Percentiles rank a stretch among this genome's conserved stretches.
Conservation (phyloP, 2,329 filamentous ascomycete genomes). For the Trichophyton rubrum region DNA sequence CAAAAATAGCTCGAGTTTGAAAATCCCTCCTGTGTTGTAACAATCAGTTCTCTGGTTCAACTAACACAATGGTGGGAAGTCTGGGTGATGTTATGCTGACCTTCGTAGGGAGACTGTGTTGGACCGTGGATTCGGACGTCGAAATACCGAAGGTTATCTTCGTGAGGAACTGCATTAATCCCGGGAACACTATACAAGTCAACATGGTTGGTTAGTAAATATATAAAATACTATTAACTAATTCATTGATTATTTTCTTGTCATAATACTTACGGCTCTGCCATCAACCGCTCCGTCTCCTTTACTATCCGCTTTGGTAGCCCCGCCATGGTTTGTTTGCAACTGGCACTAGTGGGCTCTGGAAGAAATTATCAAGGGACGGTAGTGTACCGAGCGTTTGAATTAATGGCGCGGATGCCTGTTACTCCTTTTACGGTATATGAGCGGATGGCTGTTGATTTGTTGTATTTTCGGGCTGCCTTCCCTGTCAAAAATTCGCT, state of each 20-base stretch:
- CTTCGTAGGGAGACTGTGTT: conserved; percentile 85
- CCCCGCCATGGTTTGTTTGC: conserved; percentile 39
- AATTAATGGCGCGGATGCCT: neutral
- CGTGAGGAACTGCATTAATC: conserved; percentile 89
- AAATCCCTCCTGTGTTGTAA: conserved; percentile 54
- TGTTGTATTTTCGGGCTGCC: neutral
- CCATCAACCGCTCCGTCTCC: conserved; percentile 94
- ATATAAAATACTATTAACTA: neutral
- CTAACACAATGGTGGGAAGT: conserved; percentile 5
- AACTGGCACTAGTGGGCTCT: neutral
- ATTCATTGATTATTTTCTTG: neutral
- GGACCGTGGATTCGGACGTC: conserved; percentile 95
- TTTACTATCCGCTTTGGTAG: conserved; percentile 96
- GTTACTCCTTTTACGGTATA: neutral
- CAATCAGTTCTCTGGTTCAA: neutral
- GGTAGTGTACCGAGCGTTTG: neutral
- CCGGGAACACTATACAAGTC: conserved; percentile 61
- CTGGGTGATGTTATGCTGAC: conserved; percentile 33
- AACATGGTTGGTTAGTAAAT: conserved; percentile 2
- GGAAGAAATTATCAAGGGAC: neutral
- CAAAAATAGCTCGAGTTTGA: conserved; percentile 93
- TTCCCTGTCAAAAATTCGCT: neutral
- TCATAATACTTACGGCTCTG: conserved; percentile 63
- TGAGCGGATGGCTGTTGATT: neutral
- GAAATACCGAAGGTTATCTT: conserved; percentile 96